phyloP scores from a whole-genome alignment of 2,329 filamentous ascomycete species.

The Mycogone perniciosa region DNA sequence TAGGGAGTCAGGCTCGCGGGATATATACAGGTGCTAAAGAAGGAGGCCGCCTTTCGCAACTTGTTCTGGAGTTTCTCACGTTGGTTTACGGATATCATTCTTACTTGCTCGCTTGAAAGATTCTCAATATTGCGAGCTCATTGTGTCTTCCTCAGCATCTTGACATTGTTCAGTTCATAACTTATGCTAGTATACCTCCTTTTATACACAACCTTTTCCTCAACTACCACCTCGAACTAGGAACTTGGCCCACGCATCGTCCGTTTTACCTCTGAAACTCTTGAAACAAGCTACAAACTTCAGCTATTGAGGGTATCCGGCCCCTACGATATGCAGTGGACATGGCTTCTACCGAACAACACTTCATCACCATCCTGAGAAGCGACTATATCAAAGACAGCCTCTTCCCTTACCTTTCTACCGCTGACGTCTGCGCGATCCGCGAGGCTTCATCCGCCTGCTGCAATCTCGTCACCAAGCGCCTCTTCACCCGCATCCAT shows the following conservation, averaged over 20 bases:
- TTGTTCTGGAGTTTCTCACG: not conserved
- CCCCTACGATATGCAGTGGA: conserved; percentile 40
- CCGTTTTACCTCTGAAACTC: not conserved
- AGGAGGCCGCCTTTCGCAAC: not conserved
- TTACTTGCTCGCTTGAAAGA: not conserved
- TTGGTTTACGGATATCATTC: too few species aligned
- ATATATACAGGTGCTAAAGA: conserved; percentile 9
- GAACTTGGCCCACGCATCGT: not conserved
- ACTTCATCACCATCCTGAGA: conserved; percentile 52
- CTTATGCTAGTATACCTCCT: too few species aligned
- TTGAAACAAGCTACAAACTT: conserved; percentile 3
- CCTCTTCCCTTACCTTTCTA: conserved; percentile 44
- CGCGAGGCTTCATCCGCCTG: conserved; percentile 64
- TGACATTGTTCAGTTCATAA: too few species aligned
- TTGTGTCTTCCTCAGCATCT: too few species aligned
- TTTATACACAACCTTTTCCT: too few species aligned
- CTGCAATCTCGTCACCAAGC: conserved; percentile 61
- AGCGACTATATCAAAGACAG: conserved; percentile 42
- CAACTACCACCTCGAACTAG: not conserved
- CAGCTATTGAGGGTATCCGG: not conserved
- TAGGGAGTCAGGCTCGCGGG: not conserved
- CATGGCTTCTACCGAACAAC: conserved; percentile 45
- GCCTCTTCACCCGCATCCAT: conserved; percentile 62
- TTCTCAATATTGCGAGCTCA: not conserved
- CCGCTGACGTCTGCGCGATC: conserved; percentile 50